A percentile compares a stretch with the other conserved stretches of the same genome.
Evolutionary conservation across 768 basidiomycete species (phyloP).

Genomic region (Mycena floridula): DNA sequence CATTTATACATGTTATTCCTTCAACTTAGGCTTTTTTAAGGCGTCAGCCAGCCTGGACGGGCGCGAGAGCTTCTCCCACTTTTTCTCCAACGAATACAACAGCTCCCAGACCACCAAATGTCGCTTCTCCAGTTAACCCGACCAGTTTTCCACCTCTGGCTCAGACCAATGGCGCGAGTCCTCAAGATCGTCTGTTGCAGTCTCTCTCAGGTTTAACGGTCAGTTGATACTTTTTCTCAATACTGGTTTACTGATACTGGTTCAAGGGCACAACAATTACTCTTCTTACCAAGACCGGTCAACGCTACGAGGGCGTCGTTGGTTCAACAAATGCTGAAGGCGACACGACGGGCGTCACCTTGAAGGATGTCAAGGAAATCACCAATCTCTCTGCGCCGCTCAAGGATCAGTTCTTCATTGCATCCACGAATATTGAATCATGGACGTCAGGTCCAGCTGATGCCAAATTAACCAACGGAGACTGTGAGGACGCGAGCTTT

Average conservation of each 20-base stretch:
- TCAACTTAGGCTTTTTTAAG: conserved; percentile 10
- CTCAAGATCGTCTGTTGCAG: conserved; percentile 58
- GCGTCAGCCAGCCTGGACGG: conserved; percentile 52
- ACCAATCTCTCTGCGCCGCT: conserved; percentile 59
- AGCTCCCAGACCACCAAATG: conserved; percentile 28
- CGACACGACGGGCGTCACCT: conserved; percentile 64
- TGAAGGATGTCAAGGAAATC: conserved; percentile 76
- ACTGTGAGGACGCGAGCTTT: conserved; percentile 44
- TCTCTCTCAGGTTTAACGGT: conserved; percentile 68
- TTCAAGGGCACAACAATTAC: conserved; percentile 75
- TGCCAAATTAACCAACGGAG: conserved; percentile 61
- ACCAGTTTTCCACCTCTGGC: conserved; percentile 38
- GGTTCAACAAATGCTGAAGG: conserved; percentile 55
- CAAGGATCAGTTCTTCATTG: conserved; percentile 65
- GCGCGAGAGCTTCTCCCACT: conserved; percentile 63
- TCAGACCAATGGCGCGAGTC: conserved; percentile 43
- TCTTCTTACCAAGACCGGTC: conserved; percentile 61
- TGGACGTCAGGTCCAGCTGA: conserved; percentile 75
- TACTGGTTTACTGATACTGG: conserved; percentile 4
- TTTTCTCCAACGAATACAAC: conserved; percentile 46
- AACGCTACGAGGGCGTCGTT: conserved; percentile 73
- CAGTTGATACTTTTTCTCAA: conserved; percentile 3
- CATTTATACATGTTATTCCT: conserved; percentile 7
- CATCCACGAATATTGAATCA: conserved; percentile 64
- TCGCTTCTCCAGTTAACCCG: conserved; percentile 27